phyloP scores from a whole-genome alignment of 2,329 filamentous ascomycete genomes.

The Scedosporium dehoogii region DNA sequence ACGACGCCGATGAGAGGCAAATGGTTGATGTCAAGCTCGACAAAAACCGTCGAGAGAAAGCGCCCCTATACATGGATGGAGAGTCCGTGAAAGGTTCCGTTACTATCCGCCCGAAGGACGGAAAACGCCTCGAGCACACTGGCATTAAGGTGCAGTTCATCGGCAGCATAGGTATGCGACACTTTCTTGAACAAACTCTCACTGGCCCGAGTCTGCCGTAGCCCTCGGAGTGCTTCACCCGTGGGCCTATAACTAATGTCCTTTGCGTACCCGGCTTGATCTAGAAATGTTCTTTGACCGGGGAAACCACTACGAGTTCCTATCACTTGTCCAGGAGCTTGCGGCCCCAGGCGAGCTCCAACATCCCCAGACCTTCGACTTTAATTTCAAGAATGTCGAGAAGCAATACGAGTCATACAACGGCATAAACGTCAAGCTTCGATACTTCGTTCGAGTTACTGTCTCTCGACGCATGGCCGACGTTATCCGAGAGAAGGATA shows the following conservation, averaged over 20 bases:
- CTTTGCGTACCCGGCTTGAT: not conserved
- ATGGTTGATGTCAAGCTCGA: slow-evolving; percentile 98
- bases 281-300: slow-evolving; percentile 99
- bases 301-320: slow-evolving; percentile 98
- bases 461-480: slow-evolving; percentile 96
- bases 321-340: slow-evolving; percentile 92
- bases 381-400: slow-evolving; percentile 99
- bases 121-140: slow-evolving; percentile 93
- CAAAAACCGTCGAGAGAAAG: slow-evolving; percentile 95
- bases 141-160: slow-evolving; percentile 99
- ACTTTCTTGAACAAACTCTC: not conserved
- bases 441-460: slow-evolving; percentile 95
- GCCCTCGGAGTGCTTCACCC: not conserved
- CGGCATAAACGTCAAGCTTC: slow-evolving; percentile 97
- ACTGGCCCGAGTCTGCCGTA: not conserved
- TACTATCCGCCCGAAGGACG: slow-evolving; percentile 92
- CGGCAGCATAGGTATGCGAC: slow-evolving; percentile 74
- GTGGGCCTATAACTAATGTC: not conserved
- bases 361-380: slow-evolving; percentile 96
- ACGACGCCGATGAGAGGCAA: slow-evolving; percentile 85
- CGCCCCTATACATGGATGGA: slow-evolving; percentile 93
- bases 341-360: slow-evolving; percentile 95
- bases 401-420: slow-evolving; percentile 99
- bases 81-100: slow-evolving; percentile 96
- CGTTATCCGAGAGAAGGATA: slow-evolving; percentile 96